Evolutionary conservation across 2,329 filamentous ascomycete genomes (phyloP).

Genomic region (Blastomyces silverae): DNA sequence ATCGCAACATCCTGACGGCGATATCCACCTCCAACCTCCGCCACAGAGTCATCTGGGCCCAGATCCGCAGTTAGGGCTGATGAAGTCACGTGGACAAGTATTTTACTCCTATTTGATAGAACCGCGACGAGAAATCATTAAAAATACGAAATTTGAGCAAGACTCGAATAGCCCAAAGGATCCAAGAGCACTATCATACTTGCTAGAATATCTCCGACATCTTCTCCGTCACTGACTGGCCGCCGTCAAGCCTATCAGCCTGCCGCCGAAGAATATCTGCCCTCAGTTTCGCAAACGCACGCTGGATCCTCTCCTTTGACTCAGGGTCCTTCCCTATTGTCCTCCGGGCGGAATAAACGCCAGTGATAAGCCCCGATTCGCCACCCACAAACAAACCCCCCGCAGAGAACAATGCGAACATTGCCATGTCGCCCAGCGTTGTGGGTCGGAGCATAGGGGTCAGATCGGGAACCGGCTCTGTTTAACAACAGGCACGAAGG

Average conservation of each 20-base stretch:
- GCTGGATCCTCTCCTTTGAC: constrained; percentile 52
- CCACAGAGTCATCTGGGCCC: background rate
- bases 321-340: constrained; percentile 51
- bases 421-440: constrained; percentile 53
- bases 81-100: background rate
- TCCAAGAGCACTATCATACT: background rate
- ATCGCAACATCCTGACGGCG: background rate
- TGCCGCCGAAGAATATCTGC: constrained; percentile 58
- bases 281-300: constrained; percentile 56
- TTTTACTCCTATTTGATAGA: background rate
- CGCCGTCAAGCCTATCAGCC: constrained; percentile 50
- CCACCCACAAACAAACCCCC: constrained; percentile 60
- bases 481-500: constrained; percentile 6
- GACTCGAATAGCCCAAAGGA: too few species aligned
- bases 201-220: constrained; percentile 3
- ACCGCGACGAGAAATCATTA: background rate
- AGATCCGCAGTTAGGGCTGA: background rate
- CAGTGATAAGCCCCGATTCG: constrained; percentile 54
- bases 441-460: constrained; percentile 53
- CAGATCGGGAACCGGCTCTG: constrained; percentile 57
- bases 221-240: constrained; percentile 18
- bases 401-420: constrained; percentile 56
- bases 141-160: background rate
- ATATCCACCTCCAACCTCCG: background rate
- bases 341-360: constrained; percentile 49